Evolutionary conservation across 345 rosid species (phyloP), one percentile per base, ranked within the genome.

Genomic region (Populus alba): DNA sequence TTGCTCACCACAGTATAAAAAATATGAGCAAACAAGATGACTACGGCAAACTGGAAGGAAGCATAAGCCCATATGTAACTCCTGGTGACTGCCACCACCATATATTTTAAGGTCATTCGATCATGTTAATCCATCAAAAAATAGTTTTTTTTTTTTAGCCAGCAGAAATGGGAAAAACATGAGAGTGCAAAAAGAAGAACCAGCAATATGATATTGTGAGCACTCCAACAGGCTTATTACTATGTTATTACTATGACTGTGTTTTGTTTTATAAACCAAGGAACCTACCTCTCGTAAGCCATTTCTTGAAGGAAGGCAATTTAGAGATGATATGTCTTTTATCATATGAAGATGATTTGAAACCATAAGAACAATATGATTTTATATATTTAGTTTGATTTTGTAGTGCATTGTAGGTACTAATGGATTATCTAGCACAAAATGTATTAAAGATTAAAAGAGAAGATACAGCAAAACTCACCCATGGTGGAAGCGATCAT

Each of bases 1-100:
- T 41, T 12, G 63, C 88, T 89, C 81, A 88, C 92, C 63, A 88
- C 49, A 27, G 87, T 69, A 73, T 90, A 90, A 74, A 90, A 90
- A 66, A 90, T 83, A 75, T 90, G 92, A 75, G 92, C 90, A 62
- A 88, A 87, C 70, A 90, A 86, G 80, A 90, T 87, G 77, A 90
- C 90, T 38, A 85, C 80, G 1, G 90, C 91, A 82, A 87, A 90
- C 77, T 90, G 92, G 77, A 88, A 87, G 68, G 85, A 88, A 61
- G 90, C 87, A 84, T 87, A 90, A 6, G 88, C 92, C 92, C 92
- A 88, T 39, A 86, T 85, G 87, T 88, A 90, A 73, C 85, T 80
- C 79, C 90, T 80, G 87, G 85, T 87, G 85, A 88, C 92, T 90
- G 90, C 76, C 80, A 81, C 61, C 77, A 70, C 68, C 75, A 82